A percentile compares a stretch with the other conserved stretches of the same genome.
Conservation (phyloP, 75 land plant genomes). For the Sequoia sempervirens region DNA sequence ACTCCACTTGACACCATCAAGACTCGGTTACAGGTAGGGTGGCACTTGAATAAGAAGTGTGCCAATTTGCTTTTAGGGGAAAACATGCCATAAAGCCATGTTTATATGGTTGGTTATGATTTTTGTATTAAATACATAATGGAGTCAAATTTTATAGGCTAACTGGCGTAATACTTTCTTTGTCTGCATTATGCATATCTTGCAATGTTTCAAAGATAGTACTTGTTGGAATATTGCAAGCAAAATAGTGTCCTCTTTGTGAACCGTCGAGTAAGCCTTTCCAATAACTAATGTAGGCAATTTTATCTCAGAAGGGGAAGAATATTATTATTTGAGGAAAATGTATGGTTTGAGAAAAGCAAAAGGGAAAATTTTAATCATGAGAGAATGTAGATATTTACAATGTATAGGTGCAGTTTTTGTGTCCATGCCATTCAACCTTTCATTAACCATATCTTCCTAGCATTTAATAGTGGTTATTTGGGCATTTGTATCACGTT, state of each 20-base stretch:
- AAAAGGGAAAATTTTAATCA: too few relatives aligned
- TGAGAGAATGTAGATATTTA: too few relatives aligned
- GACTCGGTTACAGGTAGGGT: constrained; percentile 87
- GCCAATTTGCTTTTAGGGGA: not conserved
- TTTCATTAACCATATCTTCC: too few relatives aligned
- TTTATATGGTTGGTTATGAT: not conserved
- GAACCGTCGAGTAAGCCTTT: not conserved
- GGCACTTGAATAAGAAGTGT: not conserved
- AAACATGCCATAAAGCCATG: not conserved
- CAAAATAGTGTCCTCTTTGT: too few relatives aligned
- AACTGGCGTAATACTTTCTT: not conserved
- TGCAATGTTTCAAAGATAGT: not conserved
- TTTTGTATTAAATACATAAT: not conserved
- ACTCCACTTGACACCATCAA: constrained; percentile 98
- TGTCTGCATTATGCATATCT: not conserved
- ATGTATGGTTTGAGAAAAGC: too few relatives aligned
- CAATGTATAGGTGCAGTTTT: not conserved
- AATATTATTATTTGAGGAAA: not conserved
- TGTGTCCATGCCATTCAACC: too few relatives aligned
- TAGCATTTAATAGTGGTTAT: too few relatives aligned
- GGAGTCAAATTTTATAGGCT: not conserved
- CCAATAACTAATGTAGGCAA: too few relatives aligned
- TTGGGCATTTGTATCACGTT: too few relatives aligned
- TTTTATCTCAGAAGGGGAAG: too few relatives aligned
- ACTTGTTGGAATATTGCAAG: not conserved